These are phyloP conservation scores for Penicillium egyptiacum DNA, from an alignment of 495 filamentous ascomycete genomes.

Conservation along the genomic window DNA sequence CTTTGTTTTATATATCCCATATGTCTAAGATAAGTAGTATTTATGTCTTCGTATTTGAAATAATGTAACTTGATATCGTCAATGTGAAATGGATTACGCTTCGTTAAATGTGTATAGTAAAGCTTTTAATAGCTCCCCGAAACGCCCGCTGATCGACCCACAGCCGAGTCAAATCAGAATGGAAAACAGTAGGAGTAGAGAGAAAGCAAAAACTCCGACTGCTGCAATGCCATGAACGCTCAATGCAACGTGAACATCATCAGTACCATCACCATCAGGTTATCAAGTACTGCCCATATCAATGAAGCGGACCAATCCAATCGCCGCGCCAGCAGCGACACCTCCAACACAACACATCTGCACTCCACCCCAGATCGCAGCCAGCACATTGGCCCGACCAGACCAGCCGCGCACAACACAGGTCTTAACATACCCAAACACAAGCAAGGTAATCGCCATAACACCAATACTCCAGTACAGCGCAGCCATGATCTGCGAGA, in stretches of 20 bases:
- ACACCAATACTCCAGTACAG: slow-evolving; percentile 66
- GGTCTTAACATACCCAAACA: slow-evolving; percentile 73
- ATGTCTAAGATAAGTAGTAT: neutral
- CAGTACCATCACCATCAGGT: neutral
- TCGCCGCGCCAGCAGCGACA: slow-evolving; percentile 63
- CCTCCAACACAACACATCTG: slow-evolving; percentile 68
- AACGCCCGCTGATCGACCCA: slow-evolving; percentile 1
- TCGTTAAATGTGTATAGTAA: slow-evolving; percentile 1
- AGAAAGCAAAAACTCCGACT: neutral
- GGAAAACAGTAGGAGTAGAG: neutral
- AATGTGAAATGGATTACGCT: neutral
- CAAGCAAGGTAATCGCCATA: slow-evolving; percentile 66
- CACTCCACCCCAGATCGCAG: slow-evolving; percentile 50
- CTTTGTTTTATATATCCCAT: neutral
- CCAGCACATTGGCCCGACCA: slow-evolving; percentile 40
- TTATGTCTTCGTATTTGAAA: neutral
- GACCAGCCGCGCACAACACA: slow-evolving; percentile 46
- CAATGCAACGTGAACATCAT: neutral
- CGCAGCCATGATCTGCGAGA: slow-evolving; percentile 54
- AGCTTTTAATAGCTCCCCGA: neutral
- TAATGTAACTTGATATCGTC: neutral
- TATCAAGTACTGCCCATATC: slow-evolving; percentile 28
- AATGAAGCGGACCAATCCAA: slow-evolving; percentile 56
- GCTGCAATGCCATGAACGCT: slow-evolving; percentile 7
- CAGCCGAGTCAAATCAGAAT: neutral